A percentile compares a stretch with the other conserved stretches of the same genome.
Conservation (phyloP, 805 yeast species). For the Candida coleopterorum region DNA sequence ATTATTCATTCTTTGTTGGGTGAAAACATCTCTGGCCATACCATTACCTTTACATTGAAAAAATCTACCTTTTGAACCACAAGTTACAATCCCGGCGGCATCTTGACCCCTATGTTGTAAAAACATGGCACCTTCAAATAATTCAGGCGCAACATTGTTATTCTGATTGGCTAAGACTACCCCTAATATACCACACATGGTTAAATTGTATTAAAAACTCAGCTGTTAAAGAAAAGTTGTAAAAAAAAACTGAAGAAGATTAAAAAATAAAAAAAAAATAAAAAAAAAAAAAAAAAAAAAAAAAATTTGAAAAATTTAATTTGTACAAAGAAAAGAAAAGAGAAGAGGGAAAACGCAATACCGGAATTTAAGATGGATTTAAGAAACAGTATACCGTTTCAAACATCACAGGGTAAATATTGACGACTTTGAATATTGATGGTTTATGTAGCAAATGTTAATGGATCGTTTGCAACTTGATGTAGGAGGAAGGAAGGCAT, state of each 20-base stretch:
- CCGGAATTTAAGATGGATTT: no score
- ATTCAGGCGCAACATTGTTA: conserved; percentile 77
- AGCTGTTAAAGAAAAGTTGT: no score
- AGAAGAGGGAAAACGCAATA: background rate
- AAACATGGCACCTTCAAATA: conserved; percentile 88
- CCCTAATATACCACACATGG: conserved; percentile 95
- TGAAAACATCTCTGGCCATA: conserved; percentile 97
- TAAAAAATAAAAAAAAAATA: conserved; percentile 2
- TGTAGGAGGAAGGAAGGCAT: no score
- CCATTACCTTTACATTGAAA: conserved; percentile 99
- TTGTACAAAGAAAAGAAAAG: conserved; percentile 1
- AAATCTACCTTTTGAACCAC: conserved; percentile 88
- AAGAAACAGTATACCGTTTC: no score
- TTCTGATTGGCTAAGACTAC: conserved; percentile 73
- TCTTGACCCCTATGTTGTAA: conserved; percentile 98
- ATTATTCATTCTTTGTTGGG: conserved; percentile 69
- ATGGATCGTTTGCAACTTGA: no score
- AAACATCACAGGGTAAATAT: no score
- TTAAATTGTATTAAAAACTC: no score
- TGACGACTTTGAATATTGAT: no score
- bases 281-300: background rate
- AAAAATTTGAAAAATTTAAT: background rate
- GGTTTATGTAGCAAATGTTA: no score
- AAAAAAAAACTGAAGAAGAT: conserved; percentile 5
- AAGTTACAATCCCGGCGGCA: conserved; percentile 98